These are phyloP conservation scores for Microdochium trichocladiopsis DNA, from an alignment of 2,329 filamentous ascomycete genomes.

Conservation along the genomic window DNA sequence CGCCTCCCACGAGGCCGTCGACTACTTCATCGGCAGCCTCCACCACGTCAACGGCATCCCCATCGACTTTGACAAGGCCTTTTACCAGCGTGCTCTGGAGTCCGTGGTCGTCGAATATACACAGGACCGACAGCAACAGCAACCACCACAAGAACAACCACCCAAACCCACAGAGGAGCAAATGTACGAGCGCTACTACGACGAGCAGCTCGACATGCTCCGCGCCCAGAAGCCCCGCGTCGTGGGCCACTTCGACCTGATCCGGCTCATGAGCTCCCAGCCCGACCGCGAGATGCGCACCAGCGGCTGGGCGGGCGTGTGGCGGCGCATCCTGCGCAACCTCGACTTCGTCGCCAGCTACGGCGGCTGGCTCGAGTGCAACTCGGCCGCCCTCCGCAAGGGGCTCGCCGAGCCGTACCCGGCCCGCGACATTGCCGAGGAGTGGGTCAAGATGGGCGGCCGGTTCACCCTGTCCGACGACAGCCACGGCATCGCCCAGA, in stretches of 20 bases:
- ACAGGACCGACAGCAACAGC: too few species aligned
- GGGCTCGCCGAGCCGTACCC: slow-evolving; percentile 90
- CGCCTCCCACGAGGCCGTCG: slow-evolving; percentile 55
- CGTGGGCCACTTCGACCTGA: slow-evolving; percentile 91
- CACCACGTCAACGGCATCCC: slow-evolving; percentile 84
- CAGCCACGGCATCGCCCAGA: slow-evolving; percentile 80
- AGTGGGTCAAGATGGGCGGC: slow-evolving; percentile 66
- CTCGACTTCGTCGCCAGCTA: slow-evolving; percentile 63
- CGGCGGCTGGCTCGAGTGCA: slow-evolving; percentile 82
- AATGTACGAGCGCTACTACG: slow-evolving; percentile 82
- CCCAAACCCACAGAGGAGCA: slow-evolving; percentile 60
- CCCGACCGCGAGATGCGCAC: slow-evolving; percentile 53
- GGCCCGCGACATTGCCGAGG: slow-evolving; percentile 67
- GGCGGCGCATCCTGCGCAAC: slow-evolving; percentile 69
- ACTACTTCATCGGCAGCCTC: slow-evolving; percentile 89
- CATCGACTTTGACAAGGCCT: slow-evolving; percentile 73
- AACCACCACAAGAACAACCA: too few species aligned
- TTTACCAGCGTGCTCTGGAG: slow-evolving; percentile 59
- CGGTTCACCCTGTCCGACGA: slow-evolving; percentile 91
- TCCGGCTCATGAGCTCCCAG: slow-evolving; percentile 69
- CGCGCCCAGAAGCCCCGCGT: slow-evolving; percentile 62
- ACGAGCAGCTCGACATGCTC: slow-evolving; percentile 80
- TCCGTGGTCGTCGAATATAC: slow-evolving; percentile 41
- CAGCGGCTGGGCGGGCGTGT: slow-evolving; percentile 51
- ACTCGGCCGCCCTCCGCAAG: slow-evolving; percentile 81